These are phyloP conservation scores for Hypoxylon intermedium DNA, from an alignment of 495 filamentous ascomycete genomes.

Conservation along the genomic window DNA sequence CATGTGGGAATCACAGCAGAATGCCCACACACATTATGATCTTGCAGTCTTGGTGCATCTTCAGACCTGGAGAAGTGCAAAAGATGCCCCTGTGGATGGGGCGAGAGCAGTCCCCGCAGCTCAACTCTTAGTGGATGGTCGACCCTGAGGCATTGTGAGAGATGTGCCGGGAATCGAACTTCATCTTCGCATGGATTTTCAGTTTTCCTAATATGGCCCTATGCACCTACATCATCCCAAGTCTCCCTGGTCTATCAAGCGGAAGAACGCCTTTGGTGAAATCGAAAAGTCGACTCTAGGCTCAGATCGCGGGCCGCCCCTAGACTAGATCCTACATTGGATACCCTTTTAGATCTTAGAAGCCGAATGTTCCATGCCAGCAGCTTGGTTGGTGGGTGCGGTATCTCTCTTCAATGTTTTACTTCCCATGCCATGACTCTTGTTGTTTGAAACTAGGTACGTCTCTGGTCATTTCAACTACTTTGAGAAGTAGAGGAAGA, in stretches of 20 bases:
- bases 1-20: constrained; percentile 33
- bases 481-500: background rate
- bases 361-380: too few relatives aligned
- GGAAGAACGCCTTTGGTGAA: constrained; percentile 5
- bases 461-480: background rate
- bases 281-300: constrained; percentile 7
- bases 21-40: constrained; percentile 9
- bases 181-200: constrained; percentile 26
- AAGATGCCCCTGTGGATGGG: constrained; percentile 15
- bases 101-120: constrained; percentile 9
- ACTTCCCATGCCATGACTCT: too few relatives aligned
- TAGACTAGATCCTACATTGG: constrained; percentile 25
- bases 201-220: constrained; percentile 23
- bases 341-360: background rate
- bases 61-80: constrained; percentile 5
- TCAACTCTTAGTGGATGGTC: constrained; percentile 17
- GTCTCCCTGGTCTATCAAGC: constrained; percentile 14
- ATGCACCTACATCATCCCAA: constrained; percentile 13
- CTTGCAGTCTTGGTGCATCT: constrained; percentile 10
- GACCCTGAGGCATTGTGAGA: constrained; percentile 17
- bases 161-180: constrained; percentile 5
- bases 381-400: too few relatives aligned
- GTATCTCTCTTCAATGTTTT: too few relatives aligned
- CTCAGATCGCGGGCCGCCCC: constrained; percentile 37
- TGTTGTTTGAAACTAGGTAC: too few relatives aligned